These are phyloP conservation scores for Xylaria longipes DNA, from an alignment of 495 filamentous ascomycete genomes.

Conservation along the genomic window DNA sequence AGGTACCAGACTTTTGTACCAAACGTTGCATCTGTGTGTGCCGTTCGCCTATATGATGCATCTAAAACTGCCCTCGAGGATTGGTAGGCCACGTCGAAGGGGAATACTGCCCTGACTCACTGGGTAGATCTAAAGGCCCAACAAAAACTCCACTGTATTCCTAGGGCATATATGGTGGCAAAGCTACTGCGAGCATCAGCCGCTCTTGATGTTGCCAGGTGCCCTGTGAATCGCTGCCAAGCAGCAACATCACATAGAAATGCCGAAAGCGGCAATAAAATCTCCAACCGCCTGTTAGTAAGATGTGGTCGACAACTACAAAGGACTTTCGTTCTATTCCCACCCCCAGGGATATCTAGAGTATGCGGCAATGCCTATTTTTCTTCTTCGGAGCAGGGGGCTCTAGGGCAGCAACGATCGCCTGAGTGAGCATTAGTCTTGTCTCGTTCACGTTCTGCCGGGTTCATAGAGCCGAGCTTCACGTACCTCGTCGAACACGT, in stretches of 20 bases:
- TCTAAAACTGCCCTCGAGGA: slow-evolving; percentile 29
- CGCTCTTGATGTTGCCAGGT: slow-evolving; percentile 19
- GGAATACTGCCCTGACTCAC: slow-evolving; percentile 27
- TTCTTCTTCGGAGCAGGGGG: slow-evolving; percentile 78
- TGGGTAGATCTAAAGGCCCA: slow-evolving; percentile 30
- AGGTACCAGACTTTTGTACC: slow-evolving; percentile 27
- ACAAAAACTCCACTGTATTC: slow-evolving; percentile 28
- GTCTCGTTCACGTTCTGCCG: slow-evolving; percentile 1
- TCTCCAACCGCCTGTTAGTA: slow-evolving; percentile 1
- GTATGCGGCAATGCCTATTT: slow-evolving; percentile 54
- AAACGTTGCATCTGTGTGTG: slow-evolving; percentile 17
- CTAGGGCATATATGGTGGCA: slow-evolving; percentile 30
- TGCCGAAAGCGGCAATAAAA: slow-evolving; percentile 20
- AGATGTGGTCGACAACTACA: slow-evolving; percentile 5
- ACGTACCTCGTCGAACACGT: slow-evolving; percentile 97
- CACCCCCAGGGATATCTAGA: slow-evolving; percentile 42
- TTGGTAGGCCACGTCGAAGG: slow-evolving; percentile 29
- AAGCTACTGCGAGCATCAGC: not conserved
- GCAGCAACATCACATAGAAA: slow-evolving; percentile 23
- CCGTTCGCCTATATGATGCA: slow-evolving; percentile 25
- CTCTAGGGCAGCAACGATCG: slow-evolving; percentile 88
- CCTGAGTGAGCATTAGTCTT: slow-evolving; percentile 55
- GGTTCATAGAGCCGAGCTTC: slow-evolving; percentile 22
- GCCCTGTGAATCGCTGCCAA: slow-evolving; percentile 12
- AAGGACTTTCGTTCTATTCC: slow-evolving; percentile 19